Percentiles rank a stretch among this genome's conserved stretches.
phyloP scores from a whole-genome alignment of 768 basidiomycete genomes.

The Pleurotus pulmonarius region DNA sequence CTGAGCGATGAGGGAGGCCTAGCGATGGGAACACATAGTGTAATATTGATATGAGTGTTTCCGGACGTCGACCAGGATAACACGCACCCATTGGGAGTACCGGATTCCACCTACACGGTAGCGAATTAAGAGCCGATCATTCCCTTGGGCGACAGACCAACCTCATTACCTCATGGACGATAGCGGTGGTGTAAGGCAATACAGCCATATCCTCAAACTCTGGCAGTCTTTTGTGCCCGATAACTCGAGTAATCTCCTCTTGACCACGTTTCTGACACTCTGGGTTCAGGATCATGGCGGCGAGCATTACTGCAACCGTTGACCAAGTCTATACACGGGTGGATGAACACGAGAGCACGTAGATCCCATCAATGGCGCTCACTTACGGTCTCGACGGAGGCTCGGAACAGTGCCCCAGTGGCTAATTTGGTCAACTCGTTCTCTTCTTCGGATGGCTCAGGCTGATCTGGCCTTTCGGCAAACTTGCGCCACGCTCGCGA shows the following conservation, averaged over 20 bases:
- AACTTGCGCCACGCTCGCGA: neutral
- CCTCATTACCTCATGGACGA: conserved; percentile 45
- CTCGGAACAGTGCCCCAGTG: neutral
- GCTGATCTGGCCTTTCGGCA: neutral
- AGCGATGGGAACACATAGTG: no score
- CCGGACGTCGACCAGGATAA: no score
- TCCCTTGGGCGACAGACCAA: conserved; percentile 15
- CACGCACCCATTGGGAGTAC: no score
- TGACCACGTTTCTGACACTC: conserved; percentile 22
- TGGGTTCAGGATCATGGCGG: conserved; percentile 7
- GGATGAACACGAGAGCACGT: no score
- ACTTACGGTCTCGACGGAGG: neutral
- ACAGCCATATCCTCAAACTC: conserved; percentile 13
- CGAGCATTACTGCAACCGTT: no score
- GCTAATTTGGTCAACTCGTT: neutral
- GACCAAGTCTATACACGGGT: no score
- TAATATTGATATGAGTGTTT: no score
- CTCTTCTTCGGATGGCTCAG: neutral
- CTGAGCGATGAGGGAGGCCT: neutral
- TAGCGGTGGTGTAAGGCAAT: conserved; percentile 30
- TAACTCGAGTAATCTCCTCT: conserved; percentile 22
- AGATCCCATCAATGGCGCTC: no score
- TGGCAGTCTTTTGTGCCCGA: conserved; percentile 22
- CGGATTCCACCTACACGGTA: neutral
- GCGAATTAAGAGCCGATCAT: neutral